These are phyloP conservation scores for Colletotrichum tabaci DNA, from an alignment of 2,329 filamentous ascomycete species.

Conservation along the genomic window DNA sequence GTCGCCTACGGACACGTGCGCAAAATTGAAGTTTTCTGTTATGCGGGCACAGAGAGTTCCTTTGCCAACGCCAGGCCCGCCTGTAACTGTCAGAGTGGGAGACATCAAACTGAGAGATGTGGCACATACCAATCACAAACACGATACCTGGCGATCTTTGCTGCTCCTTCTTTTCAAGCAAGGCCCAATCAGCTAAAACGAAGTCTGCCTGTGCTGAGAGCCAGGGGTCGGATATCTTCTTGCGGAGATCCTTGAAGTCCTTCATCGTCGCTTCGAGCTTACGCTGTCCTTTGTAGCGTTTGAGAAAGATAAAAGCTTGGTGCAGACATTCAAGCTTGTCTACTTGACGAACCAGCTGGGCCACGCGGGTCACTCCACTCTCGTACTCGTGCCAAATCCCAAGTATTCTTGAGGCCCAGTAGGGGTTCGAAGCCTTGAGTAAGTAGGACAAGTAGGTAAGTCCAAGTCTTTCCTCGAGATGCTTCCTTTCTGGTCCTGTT, in stretches of 20 bases:
- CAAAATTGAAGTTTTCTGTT: slow-evolving; percentile 34
- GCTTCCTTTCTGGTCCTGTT: slow-evolving; percentile 16
- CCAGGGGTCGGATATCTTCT: slow-evolving; percentile 18
- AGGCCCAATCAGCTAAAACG: slow-evolving; percentile 15
- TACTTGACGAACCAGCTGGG: slow-evolving; percentile 16
- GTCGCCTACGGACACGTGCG: slow-evolving; percentile 46
- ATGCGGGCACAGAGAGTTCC: slow-evolving; percentile 45
- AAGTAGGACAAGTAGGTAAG: slow-evolving; percentile 10
- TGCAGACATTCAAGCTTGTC: slow-evolving; percentile 32
- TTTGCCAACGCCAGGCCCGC: slow-evolving; percentile 46
- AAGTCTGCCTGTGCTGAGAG: slow-evolving; percentile 3
- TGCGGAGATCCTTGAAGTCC: slow-evolving; percentile 7
- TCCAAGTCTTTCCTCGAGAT: slow-evolving; percentile 11
- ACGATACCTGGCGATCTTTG: neutral
- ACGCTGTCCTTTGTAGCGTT: slow-evolving; percentile 7
- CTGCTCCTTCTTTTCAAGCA: neutral
- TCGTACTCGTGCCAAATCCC: slow-evolving; percentile 19
- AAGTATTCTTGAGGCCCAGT: slow-evolving; percentile 3
- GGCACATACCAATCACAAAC: slow-evolving; percentile 9
- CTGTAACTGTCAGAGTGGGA: slow-evolving; percentile 21
- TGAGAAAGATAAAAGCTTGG: slow-evolving; percentile 27
- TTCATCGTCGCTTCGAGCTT: neutral
- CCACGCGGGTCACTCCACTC: slow-evolving; percentile 3
- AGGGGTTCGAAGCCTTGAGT: slow-evolving; percentile 2
- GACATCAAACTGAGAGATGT: neutral